A percentile compares a stretch with the other conserved stretches of the same genome.
These are phyloP conservation scores for Gnomoniopsis smithogilvyi DNA, from an alignment of 2,329 filamentous ascomycete species.

Conservation along the genomic window DNA sequence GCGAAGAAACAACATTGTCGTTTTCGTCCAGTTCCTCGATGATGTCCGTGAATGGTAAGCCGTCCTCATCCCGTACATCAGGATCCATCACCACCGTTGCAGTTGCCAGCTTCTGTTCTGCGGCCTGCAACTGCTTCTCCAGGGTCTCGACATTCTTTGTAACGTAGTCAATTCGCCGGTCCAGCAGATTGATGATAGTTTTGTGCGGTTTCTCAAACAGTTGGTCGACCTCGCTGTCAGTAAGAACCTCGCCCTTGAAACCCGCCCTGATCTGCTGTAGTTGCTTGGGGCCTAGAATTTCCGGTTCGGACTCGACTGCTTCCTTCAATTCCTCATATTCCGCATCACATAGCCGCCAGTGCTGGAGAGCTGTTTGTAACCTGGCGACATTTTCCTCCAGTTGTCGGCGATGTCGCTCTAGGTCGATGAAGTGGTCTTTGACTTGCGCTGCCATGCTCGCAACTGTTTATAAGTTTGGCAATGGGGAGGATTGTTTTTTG, in stretches of 20 bases:
- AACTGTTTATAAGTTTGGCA: neutral
- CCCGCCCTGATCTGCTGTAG: conserved; percentile 55
- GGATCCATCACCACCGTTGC: conserved; percentile 58
- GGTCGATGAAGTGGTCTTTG: conserved; percentile 56
- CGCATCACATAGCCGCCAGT: conserved; percentile 88
- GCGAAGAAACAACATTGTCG: conserved; percentile 73
- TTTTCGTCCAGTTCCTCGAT: conserved; percentile 89
- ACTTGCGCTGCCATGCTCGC: conserved; percentile 33
- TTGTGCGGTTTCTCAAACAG: conserved; percentile 52
- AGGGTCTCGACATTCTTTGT: conserved; percentile 74
- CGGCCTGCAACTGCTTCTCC: conserved; percentile 66
- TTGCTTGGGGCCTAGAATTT: conserved; percentile 46
- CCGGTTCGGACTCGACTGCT: conserved; percentile 61
- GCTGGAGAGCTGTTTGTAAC: conserved; percentile 71
- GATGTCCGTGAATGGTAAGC: conserved; percentile 83
- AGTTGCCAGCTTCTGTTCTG: conserved; percentile 67
- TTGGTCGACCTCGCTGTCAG: conserved; percentile 51
- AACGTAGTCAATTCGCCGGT: conserved; percentile 84
- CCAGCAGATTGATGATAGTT: conserved; percentile 66
- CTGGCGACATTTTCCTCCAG: conserved; percentile 75
- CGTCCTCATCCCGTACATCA: conserved; percentile 62
- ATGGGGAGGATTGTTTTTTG: neutral
- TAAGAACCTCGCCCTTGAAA: conserved; percentile 63
- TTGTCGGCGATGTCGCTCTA: conserved; percentile 71
- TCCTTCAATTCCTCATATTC: conserved; percentile 90